A percentile compares a stretch with the other conserved stretches of the same genome.
Conservation (phyloP, 345 rosid species). For the Corymbia maculata region DNA sequence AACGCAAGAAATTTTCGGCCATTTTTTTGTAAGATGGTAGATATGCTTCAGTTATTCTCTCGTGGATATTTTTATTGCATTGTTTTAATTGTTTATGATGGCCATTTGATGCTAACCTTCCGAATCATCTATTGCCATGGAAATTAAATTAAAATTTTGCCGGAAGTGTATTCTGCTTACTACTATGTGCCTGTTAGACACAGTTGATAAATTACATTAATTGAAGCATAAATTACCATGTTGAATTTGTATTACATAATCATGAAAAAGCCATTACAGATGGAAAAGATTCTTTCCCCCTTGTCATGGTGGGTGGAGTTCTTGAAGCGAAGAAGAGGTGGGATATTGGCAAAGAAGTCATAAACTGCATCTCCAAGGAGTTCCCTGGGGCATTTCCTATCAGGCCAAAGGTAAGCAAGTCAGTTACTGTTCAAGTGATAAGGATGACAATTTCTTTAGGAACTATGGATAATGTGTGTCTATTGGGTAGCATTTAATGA, state of each 20-base stretch:
- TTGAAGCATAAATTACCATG: neutral
- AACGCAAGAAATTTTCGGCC: neutral
- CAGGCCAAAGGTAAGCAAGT: slow-evolving; percentile 46
- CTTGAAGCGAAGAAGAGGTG: slow-evolving; percentile 59
- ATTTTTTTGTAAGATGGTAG: neutral
- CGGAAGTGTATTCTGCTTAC: neutral
- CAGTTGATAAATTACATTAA: neutral
- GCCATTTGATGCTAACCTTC: neutral
- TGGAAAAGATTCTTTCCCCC: slow-evolving; percentile 47
- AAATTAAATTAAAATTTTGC: neutral
- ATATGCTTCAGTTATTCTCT: neutral
- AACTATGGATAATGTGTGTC: neutral
- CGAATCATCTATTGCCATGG: neutral
- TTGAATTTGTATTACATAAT: neutral
- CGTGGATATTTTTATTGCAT: neutral
- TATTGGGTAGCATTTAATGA: neutral
- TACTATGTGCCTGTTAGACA: neutral
- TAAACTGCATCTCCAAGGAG: slow-evolving; percentile 35
- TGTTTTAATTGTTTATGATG: neutral
- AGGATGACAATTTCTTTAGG: neutral
- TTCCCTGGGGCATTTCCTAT: slow-evolving; percentile 44
- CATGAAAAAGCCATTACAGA: slow-evolving; percentile 25
- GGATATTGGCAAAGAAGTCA: slow-evolving; percentile 67
- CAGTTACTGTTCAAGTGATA: neutral
- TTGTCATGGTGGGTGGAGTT: slow-evolving; percentile 80